Conservation (phyloP, 2,329 filamentous ascomycete species). For the Exophiala viscosa region DNA sequence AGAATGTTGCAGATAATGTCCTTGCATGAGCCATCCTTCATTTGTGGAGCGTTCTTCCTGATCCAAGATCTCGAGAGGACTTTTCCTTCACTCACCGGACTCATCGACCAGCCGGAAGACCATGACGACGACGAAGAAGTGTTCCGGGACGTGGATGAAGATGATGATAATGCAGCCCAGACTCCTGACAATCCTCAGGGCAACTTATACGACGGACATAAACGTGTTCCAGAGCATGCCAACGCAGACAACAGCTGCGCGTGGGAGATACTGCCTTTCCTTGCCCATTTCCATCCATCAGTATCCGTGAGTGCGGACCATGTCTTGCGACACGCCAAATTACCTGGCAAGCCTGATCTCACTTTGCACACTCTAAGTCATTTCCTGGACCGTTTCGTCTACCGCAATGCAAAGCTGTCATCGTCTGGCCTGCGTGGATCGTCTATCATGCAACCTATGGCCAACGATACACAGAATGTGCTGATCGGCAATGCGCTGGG, state of each 20-base stretch:
- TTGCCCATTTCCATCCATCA: conserved; percentile 86
- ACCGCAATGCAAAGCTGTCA: conserved; percentile 77
- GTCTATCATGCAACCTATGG: conserved; percentile 95
- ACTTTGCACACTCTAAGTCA: conserved; percentile 86
- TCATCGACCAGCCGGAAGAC: conserved; percentile 77
- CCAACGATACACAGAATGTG: conserved; percentile 57
- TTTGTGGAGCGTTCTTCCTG: conserved; percentile 88
- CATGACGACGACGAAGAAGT: conserved; percentile 70
- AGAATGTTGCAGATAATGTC: conserved; percentile 81
- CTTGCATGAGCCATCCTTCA: conserved; percentile 86
- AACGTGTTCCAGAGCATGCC: conserved; percentile 85
- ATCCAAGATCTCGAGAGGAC: conserved; percentile 73
- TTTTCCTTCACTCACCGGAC: conserved; percentile 74
- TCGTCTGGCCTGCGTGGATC: conserved; percentile 63
- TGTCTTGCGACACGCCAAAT: conserved; percentile 64
- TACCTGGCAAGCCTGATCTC: conserved; percentile 84
- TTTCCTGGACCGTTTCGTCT: conserved; percentile 98
- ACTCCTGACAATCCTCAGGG: conserved; percentile 33
- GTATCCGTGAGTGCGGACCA: conserved; percentile 77
- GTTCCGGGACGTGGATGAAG: conserved; percentile 63
- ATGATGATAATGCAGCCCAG: conserved; percentile 26
- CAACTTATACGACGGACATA: conserved; percentile 73
- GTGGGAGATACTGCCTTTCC: conserved; percentile 79
- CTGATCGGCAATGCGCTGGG: conserved; percentile 59
- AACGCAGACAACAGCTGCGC: conserved; percentile 90